Evolutionary conservation across 148 eudicot species (phyloP), one percentile per base, ranked within the genome.

Genomic region (Chenopodium berlandieri): DNA sequence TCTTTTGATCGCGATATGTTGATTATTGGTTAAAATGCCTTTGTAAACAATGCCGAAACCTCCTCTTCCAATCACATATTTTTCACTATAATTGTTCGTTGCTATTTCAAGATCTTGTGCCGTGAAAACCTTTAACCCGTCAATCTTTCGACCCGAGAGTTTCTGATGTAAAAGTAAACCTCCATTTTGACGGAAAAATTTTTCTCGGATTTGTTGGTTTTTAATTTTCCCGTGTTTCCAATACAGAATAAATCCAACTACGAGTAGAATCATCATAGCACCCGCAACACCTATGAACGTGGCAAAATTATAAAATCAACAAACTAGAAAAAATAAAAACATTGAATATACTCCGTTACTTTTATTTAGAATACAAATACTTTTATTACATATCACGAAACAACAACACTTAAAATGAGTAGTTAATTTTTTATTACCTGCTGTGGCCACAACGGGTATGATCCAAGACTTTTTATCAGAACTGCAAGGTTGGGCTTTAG

Each of bases 1-100:
- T 52, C 47, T 80, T 46, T 80, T 80, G n/a, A 80, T 62, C 0
- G 82, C 82, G 27, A 80, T 75, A 1, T 50, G 46, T 80, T 80
- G 71, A 23, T 63, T 40, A 17, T 73, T 80, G 1, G 20, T 44
- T 12, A 80, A 44, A 10, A 46, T 62, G 1, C 82, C 82, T 25
- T 63, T 73, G 46, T 60, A 73, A 7, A 80, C 82, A 22, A 73
- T n/a, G 30, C 82, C 82, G 46, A 72, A 73, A 5, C 82, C 82
- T 40, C 82, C 82, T 50, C 54, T 74, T 0, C 82, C 82, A 13
- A 73, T 46, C 2, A 80, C 63, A 14, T 44, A 68, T 34, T 27
- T n/a, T 1, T 80, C 71, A 44, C 60, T 46, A 10, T 60, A 80
- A 3, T 80, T 80, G 19, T 80, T 27, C 7, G 82, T 80, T 10